Evolutionary conservation across 2,329 filamentous ascomycete genomes (phyloP).

Genomic region (Aspergillus floridensis): DNA sequence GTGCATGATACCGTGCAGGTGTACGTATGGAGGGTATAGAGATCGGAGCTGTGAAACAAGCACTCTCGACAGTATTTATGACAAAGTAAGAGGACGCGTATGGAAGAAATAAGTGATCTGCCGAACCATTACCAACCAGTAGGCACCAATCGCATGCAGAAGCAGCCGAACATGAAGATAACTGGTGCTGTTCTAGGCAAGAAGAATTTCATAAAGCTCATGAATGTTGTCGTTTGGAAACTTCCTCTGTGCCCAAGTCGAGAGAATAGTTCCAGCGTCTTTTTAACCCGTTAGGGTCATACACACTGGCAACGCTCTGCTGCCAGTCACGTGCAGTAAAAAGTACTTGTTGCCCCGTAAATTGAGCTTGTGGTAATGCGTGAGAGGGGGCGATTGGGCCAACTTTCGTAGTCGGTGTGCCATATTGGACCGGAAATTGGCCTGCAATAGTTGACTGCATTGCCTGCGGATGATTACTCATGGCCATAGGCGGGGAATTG

Average conservation of each 20-base stretch:
- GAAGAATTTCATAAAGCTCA: neutral
- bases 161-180: neutral
- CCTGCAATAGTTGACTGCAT: conserved; percentile 26
- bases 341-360: conserved; percentile 34
- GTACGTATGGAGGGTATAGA: neutral
- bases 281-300: conserved; percentile 46
- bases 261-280: conserved; percentile 44
- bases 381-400: conserved; percentile 30
- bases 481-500: conserved; percentile 43
- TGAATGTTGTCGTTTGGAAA: conserved; percentile 35
- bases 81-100: neutral
- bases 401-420: conserved; percentile 27
- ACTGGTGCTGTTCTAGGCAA: neutral
- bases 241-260: conserved; percentile 30
- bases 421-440: conserved; percentile 39
- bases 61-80: neutral
- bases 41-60: neutral
- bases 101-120: neutral
- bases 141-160: neutral
- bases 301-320: conserved; percentile 49
- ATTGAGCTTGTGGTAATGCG: conserved; percentile 33
- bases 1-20: neutral
- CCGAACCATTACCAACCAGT: neutral
- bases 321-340: conserved; percentile 50
- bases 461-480: conserved; percentile 28